These are phyloP conservation scores for Amaranthus palmeri DNA, from an alignment of 148 eudicot species.

Conservation along the genomic window DNA sequence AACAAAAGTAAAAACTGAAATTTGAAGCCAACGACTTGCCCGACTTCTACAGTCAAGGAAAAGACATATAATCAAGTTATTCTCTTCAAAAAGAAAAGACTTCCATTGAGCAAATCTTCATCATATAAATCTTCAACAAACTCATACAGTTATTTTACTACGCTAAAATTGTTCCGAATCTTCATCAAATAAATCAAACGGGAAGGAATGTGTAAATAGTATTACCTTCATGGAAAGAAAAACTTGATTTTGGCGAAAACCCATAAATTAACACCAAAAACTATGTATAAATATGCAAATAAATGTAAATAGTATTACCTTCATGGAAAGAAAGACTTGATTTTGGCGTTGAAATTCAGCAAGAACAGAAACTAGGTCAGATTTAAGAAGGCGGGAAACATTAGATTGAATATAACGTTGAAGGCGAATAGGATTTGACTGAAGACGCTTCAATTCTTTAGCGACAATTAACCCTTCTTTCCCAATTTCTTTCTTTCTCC, in stretches of 20 bases:
- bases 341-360: conserved; percentile 87
- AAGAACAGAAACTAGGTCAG: conserved; percentile 89
- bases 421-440: conserved; percentile 52
- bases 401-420: conserved; percentile 54
- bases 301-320: conserved; percentile 26
- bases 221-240: conserved; percentile 74
- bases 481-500: conserved; percentile 87
- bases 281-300: neutral
- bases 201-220: neutral
- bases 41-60: neutral
- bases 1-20: too few species aligned
- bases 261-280: neutral
- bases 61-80: neutral
- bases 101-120: neutral
- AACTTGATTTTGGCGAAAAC: conserved; percentile 53
- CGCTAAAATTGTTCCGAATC: neutral
- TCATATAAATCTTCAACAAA: neutral
- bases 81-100: neutral
- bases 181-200: neutral
- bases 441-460: conserved; percentile 83
- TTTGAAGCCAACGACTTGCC: too few species aligned
- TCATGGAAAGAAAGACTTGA: conserved; percentile 74
- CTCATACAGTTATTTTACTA: neutral
- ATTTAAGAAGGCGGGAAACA: conserved; percentile 74
- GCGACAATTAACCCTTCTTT: conserved; percentile 86